Evolutionary conservation across 2,329 filamentous ascomycete genomes (phyloP), one percentile per base, ranked within the genome.

Genomic region (Blastomyces silverae): DNA sequence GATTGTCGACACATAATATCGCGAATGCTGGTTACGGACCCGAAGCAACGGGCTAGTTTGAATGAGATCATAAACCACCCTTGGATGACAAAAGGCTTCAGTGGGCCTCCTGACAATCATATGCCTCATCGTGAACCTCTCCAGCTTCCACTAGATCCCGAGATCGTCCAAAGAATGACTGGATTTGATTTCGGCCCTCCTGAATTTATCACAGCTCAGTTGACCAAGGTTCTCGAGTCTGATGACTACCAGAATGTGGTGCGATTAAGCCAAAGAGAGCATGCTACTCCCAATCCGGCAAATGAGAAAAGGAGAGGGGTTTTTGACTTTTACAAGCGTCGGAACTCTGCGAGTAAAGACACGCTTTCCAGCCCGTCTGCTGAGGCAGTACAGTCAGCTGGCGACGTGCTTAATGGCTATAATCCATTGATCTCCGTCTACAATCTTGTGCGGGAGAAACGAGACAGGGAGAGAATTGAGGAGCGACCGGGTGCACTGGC

Each of bases 251-350:
- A 96, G 71, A 86, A 88, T 65, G 92, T 91, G 6, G 82, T 96
- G n/a, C 85, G 87, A 64, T 79, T 88, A 15, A 85, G 86, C 86
- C 71, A 86, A 84, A 72, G 91, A 87, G 78, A 88, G 80, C 74
- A 89, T 84, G 62, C 76, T 79, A 69, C 83, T 76, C 69, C 87
- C 74, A 75, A 83, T 74, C 72, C 84, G 67, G 74, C 87, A 79
- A 74, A 86, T 20, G 92, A 96, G 77, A 95, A 92, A 79, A 89
- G 87, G 74, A 87, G 93, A 64, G 90, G 91, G 11, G 93, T 97
- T 69, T 97, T 97, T 70, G 93, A 97, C 74, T 97, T 99, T 73
- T 99, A 97, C 79, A 97, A 96, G 78, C 85, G 94, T 69, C 85
- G 92, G 66, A 97, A 92, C 74, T 97, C 93, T 0, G 88, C 85